Evolutionary conservation across 352 stramenopile genomes (phyloP).

Genomic region (Globisporangium cylindrosporum): DNA sequence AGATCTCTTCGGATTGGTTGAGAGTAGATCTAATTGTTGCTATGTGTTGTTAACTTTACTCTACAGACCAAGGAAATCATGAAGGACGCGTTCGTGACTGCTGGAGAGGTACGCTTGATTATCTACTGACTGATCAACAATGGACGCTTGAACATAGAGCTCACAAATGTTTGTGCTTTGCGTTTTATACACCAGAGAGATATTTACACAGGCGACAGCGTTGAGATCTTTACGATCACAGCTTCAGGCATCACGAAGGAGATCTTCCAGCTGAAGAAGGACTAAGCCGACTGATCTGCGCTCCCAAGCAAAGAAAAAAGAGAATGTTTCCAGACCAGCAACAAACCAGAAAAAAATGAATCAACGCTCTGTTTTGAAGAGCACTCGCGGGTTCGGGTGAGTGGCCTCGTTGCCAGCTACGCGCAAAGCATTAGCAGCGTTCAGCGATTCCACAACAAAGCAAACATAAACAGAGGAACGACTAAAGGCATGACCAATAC

Average conservation of each 20-base stretch:
- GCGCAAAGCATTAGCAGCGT: neutral
- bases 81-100: constrained; percentile 98
- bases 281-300: constrained; percentile 55
- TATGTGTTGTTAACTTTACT: neutral
- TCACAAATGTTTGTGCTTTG: constrained; percentile 3
- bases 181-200: constrained; percentile 76
- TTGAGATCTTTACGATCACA: constrained; percentile 98
- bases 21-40: neutral
- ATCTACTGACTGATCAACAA: neutral
- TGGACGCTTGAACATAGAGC: neutral
- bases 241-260: constrained; percentile 89
- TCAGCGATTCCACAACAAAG: neutral
- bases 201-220: constrained; percentile 98
- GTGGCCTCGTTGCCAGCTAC: too few species aligned
- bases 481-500: neutral
- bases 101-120: constrained; percentile 82
- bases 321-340: neutral
- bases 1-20: neutral
- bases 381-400: too few species aligned
- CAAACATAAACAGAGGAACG: neutral
- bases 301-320: neutral
- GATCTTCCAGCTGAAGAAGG: constrained; percentile 94
- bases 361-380: neutral
- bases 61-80: constrained; percentile 94
- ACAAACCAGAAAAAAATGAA: neutral